phyloP scores from a whole-genome alignment of 2,329 filamentous ascomycete species.

The Verticillium nonalfalfae region DNA sequence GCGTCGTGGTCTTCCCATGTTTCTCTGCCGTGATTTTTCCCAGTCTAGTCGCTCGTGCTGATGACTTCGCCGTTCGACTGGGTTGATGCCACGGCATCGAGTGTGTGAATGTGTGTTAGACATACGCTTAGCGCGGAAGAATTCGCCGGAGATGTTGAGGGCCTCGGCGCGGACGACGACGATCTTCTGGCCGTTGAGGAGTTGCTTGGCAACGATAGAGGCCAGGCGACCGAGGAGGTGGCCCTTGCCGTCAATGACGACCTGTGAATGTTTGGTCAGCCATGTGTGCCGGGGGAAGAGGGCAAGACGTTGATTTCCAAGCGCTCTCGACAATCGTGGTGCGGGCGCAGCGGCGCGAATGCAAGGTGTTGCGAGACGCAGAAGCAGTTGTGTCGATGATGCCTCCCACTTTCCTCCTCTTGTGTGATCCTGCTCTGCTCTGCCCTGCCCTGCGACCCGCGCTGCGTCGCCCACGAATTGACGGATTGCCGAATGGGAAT shows the following conservation, averaged over 20 bases:
- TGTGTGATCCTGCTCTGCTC: neutral
- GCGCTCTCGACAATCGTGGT: neutral
- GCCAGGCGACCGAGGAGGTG: slow-evolving; percentile 99
- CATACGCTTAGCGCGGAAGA: slow-evolving; percentile 99
- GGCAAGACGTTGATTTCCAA: neutral
- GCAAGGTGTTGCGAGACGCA: neutral
- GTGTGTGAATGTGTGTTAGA: slow-evolving; percentile 28
- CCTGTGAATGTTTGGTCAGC: slow-evolving; percentile 44
- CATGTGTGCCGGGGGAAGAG: neutral
- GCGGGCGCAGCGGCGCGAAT: neutral
- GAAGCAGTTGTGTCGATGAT: neutral
- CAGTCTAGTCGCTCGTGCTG: slow-evolving; percentile 9
- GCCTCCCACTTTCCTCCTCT: neutral
- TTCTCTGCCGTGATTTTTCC: neutral
- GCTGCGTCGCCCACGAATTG: neutral
- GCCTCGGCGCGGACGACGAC: slow-evolving; percentile 98
- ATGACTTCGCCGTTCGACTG: neutral
- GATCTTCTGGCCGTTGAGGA: slow-evolving; percentile 98
- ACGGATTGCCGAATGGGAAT: neutral
- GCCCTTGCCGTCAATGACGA: slow-evolving; percentile 99
- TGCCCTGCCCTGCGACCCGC: neutral
- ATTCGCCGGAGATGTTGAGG: slow-evolving; percentile 99
- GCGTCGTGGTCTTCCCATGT: neutral
- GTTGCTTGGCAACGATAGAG: slow-evolving; percentile 97
- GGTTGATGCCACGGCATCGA: neutral